These are phyloP conservation scores for Fusarium brevicatenulatum DNA, from an alignment of 2,329 filamentous ascomycete species.

Conservation along the genomic window DNA sequence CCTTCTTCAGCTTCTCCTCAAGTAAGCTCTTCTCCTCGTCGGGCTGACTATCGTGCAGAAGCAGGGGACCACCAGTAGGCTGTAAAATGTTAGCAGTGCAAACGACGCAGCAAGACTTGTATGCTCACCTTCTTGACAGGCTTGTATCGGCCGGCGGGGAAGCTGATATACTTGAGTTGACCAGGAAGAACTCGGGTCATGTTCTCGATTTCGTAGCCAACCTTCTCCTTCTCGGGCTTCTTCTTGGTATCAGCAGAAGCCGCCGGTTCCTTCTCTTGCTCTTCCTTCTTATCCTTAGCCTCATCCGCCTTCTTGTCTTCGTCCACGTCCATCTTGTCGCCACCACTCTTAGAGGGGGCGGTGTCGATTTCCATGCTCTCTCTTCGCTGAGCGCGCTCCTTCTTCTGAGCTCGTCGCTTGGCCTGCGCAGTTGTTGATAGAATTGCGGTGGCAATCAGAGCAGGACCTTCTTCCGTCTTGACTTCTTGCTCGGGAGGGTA, in stretches of 20 bases:
- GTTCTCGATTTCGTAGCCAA: conserved; percentile 95
- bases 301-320: conserved; percentile 67
- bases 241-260: conserved; percentile 75
- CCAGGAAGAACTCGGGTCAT: conserved; percentile 93
- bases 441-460: conserved; percentile 94
- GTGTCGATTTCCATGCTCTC: conserved; percentile 97
- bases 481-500: conserved; percentile 97
- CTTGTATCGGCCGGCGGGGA: conserved; percentile 89
- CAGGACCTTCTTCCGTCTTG: conserved; percentile 91
- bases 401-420: conserved; percentile 92
- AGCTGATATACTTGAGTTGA: conserved; percentile 95
- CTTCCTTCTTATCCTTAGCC: conserved; percentile 70
- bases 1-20: conserved; percentile 93
- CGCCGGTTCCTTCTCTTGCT: conserved; percentile 67
- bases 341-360: conserved; percentile 66
- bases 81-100: conserved; percentile 52
- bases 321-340: conserved; percentile 91
- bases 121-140: conserved; percentile 82
- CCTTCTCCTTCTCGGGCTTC: conserved; percentile 94
- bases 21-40: conserved; percentile 82
- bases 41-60: conserved; percentile 87
- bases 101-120: not conserved
- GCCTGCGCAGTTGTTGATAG: conserved; percentile 97
- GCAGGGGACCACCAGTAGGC: conserved; percentile 92
- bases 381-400: conserved; percentile 86